Base-by-base conservation (phyloP, 164 flowering plant species). In the Malania oleifera region DNA sequence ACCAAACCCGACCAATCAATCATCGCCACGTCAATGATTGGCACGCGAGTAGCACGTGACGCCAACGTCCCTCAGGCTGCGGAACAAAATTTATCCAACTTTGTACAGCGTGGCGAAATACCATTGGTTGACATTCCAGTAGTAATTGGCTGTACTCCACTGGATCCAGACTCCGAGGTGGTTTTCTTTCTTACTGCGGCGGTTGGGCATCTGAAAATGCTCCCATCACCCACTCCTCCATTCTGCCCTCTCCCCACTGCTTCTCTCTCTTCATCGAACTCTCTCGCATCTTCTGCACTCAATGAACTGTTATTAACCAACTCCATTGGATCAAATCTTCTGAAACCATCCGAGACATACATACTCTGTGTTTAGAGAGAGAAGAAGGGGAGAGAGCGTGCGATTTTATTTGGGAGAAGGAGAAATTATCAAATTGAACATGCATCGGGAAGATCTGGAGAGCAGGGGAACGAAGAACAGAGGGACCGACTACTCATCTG, bases 371-470 rank as follows among this genome's bases (percentile, higher is more conserved):
- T n/a, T 1, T n/a, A 43, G 28, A 38, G 24, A 23, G 2, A 48
- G 44, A 9, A 5, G 43, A 44, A 38, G 31, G 18, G 34, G 61
- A 48, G 14, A 59, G 20, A 38, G 37, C 52, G 34, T 48, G 44
- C 17, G 24, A n/a, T n/a, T n/a, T n/a, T n/a, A n/a, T n/a, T n/a
- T n/a, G n/a, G n/a, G n/a, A n/a, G n/a, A n/a, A n/a, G n/a, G n/a
- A n/a, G n/a, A n/a, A n/a, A n/a, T n/a, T n/a, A n/a, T n/a, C n/a
- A 34, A 34, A 34, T 7, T 34, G 11, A 64, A 40, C 52, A 63
- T 69, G 77, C 59, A 68, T 1, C 22, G 65, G 17, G 72, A 61
- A 26, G 87, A 82, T 67, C 25, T 78, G 17, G 93, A 84, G 60
- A 72, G 55, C 56, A 65, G 83, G 44, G 81, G 69, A 45, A 29